Conservation (phyloP, 176 grass and related monocot genomes). For the Thinopyrum elongatum region DNA sequence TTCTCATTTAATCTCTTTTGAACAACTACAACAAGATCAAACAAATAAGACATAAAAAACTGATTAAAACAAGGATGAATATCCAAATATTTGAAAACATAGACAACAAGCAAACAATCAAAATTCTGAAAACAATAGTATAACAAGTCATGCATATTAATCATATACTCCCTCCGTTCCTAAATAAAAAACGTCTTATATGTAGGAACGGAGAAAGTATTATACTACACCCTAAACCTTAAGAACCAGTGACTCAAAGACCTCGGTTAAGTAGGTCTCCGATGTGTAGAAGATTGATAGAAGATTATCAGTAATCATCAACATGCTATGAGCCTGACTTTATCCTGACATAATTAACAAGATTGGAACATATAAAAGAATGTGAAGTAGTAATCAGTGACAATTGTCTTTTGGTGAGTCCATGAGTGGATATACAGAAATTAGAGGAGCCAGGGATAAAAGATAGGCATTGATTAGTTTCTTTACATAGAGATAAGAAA, state of each 20-base stretch:
- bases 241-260: not conserved
- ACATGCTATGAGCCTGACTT: not conserved
- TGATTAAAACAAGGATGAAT: slow-evolving; percentile 22
- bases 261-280: not conserved
- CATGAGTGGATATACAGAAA: not conserved
- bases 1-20: slow-evolving; percentile 21
- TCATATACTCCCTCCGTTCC: no score
- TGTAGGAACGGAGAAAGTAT: no score
- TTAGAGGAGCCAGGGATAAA: not conserved
- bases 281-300: not conserved
- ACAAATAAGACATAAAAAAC: not conserved
- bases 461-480: not conserved
- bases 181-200: no score
- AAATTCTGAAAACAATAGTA: not conserved
- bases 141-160: not conserved
- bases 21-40: slow-evolving; percentile 41
- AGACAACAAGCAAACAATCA: not conserved
- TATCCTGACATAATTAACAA: not conserved
- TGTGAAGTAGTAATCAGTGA: not conserved
- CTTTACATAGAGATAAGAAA: not conserved
- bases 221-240: not conserved
- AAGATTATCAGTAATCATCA: not conserved
- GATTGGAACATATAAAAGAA: not conserved
- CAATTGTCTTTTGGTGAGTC: not conserved
- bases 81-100: not conserved